Percentiles rank a stretch among this genome's conserved stretches.
These are phyloP conservation scores for Lecanicillium sp. DNA, from an alignment of 2,329 filamentous ascomycete genomes.

Conservation along the genomic window DNA sequence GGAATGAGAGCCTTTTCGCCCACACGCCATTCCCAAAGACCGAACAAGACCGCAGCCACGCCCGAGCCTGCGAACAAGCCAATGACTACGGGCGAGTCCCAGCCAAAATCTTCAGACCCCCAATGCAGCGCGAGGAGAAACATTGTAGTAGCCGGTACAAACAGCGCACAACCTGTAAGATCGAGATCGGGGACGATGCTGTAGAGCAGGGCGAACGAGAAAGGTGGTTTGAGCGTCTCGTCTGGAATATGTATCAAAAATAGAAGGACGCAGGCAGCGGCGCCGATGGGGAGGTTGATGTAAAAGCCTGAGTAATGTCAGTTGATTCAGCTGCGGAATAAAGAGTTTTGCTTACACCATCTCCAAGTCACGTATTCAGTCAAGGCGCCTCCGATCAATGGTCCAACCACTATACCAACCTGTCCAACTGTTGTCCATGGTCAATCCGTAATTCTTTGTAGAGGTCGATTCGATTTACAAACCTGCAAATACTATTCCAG, in stretches of 20 bases:
- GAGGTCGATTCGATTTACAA: conserved; percentile 9
- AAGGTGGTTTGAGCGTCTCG: conserved; percentile 20
- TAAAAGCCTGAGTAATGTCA: conserved; percentile 23
- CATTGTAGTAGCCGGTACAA: conserved; percentile 32
- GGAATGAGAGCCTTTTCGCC: conserved; percentile 41
- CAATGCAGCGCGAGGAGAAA: conserved; percentile 37
- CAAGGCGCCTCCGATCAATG: conserved; percentile 32
- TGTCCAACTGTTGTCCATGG: conserved; percentile 21
- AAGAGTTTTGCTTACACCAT: conserved; percentile 25
- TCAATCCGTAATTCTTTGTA: conserved; percentile 11
- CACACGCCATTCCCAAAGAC: conserved; percentile 28
- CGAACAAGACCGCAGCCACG: conserved; percentile 23
- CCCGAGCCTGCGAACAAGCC: conserved; percentile 31
- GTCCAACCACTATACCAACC: conserved; percentile 32
- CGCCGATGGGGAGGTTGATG: conserved; percentile 6
- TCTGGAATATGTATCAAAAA: conserved; percentile 27
- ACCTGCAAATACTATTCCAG: no score
- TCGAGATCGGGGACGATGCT: conserved; percentile 23
- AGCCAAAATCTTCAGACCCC: conserved; percentile 27
- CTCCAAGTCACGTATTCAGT: conserved; percentile 30
- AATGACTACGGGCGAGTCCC: conserved; percentile 25
- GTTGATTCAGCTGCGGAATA: conserved; percentile 36
- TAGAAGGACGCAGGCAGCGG: conserved; percentile 23
- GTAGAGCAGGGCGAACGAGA: conserved; percentile 11
- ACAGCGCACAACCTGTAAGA: conserved; percentile 30